phyloP scores from a whole-genome alignment of 2,329 filamentous ascomycete species.

The Elsinoe australis region DNA sequence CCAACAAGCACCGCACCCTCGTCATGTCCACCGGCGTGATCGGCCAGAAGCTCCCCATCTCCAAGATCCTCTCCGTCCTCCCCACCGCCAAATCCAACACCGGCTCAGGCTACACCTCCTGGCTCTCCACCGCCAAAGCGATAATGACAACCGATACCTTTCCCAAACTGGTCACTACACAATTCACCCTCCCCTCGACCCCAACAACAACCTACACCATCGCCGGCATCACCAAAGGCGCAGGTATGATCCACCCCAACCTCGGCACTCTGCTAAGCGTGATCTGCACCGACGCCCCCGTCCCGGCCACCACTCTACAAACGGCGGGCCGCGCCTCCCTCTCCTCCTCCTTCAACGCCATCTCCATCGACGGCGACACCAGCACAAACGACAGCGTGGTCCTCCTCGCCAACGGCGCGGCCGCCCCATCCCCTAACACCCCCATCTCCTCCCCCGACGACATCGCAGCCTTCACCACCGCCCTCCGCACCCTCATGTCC shows the following conservation, averaged over 20 bases:
- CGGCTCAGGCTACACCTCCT: conserved; percentile 70
- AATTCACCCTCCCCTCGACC: conserved; percentile 76
- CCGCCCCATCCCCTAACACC: conserved; percentile 31
- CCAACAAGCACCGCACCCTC: no score
- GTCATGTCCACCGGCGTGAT: conserved; percentile 99
- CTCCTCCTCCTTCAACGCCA: conserved; percentile 86
- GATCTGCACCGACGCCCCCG: conserved; percentile 81
- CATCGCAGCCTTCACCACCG: conserved; percentile 60
- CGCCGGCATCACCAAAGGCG: conserved; percentile 93
- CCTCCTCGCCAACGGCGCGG: conserved; percentile 89
- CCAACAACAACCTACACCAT: conserved; percentile 70
- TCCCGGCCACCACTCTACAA: conserved; percentile 60
- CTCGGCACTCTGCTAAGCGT: conserved; percentile 94
- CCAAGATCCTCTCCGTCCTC: conserved; percentile 79
- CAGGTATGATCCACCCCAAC: conserved; percentile 98
- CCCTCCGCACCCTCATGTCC: conserved; percentile 69
- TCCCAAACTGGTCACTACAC: conserved; percentile 81
- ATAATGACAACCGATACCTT: conserved; percentile 99
- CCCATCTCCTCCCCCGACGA: conserved; percentile 33
- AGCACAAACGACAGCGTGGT: conserved; percentile 96
- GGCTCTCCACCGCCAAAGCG: conserved; percentile 76
- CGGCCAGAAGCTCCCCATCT: conserved; percentile 84
- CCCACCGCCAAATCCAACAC: conserved; percentile 66
- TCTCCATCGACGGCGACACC: conserved; percentile 94
- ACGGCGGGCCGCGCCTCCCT: conserved; percentile 65